Base-by-base conservation (phyloP, 2,329 filamentous ascomycete species). In the Botryosphaeria dothidea region DNA sequence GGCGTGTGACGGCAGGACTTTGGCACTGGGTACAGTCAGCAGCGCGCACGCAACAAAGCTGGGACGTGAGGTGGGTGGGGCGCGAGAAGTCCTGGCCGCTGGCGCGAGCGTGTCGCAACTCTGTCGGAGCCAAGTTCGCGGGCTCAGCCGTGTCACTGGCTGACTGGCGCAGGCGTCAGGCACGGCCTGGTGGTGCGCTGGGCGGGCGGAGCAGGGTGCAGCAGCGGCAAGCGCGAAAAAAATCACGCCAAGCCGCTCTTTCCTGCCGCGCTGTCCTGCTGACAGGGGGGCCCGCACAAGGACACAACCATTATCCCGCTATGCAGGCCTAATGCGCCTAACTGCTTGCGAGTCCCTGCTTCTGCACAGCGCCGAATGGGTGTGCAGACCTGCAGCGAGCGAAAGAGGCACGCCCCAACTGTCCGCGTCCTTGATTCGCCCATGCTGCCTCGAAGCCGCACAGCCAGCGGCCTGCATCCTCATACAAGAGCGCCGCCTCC, bases 401-500 rank as follows among this genome's bases (percentile, higher is more conserved):
- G 38, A 60, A 60, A 60, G 56, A 60, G 56, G 56, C 56, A 60
- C 56, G 56, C 56, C 56, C 56, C 38, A 27, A 23, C 38, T 34
- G 41, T n/a, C 38, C 41, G 38, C 56, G 56, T 60, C 56, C 56
- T 46, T 60, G 56, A 60, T 60, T 60, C 56, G 56, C 43, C 41
- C 38, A 27, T 25, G 7, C 29, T 21, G 56, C 56, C 56, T 60
- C 54, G 52, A 58, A 48, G 57, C 57, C 57, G 57, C 57, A 48
- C 27, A 36, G 34, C 46, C 46, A 52, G 48, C 38, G 15, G 61
- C 61, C 61, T 45, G 36, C 48, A 63, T 63, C 61, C 49, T 63
- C 61, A 63, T 63, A 63, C 61, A 63, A 63, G 61, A 63, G 61
- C 48, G 61, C 61, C 38, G 48, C 48, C 38, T 54, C 48, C 61